Percentiles rank a stretch among this genome's conserved stretches.
These are phyloP conservation scores for Pseudevernia furfuracea DNA, from an alignment of 495 filamentous ascomycete genomes.

Conservation along the genomic window DNA sequence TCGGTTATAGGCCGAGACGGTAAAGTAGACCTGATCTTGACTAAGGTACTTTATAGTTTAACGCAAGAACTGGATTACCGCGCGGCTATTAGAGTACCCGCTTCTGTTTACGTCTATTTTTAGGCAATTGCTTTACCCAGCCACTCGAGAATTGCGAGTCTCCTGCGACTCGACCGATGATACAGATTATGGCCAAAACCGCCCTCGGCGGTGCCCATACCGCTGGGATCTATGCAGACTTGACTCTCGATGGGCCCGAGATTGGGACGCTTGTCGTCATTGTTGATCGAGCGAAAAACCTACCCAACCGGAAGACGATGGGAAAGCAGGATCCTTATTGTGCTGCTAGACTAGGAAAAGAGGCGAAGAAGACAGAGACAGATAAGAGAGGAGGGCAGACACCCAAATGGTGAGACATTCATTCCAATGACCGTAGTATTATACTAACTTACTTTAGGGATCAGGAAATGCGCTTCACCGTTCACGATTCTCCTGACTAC, in stretches of 20 bases:
- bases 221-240: constrained; percentile 91
- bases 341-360: constrained; percentile 87
- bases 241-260: constrained; percentile 86
- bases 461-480: constrained; percentile 89
- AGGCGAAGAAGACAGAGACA: constrained; percentile 94
- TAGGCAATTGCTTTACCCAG: neutral
- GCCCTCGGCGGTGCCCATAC: constrained; percentile 52
- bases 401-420: constrained; percentile 68
- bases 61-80: neutral
- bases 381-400: constrained; percentile 94
- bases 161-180: neutral
- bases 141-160: neutral
- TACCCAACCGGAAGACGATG: constrained; percentile 92
- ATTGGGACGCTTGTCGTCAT: constrained; percentile 91
- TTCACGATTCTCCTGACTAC: constrained; percentile 95
- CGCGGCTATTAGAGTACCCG: constrained; percentile 3
- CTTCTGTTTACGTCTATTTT: constrained; percentile 4
- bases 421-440: neutral
- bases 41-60: too few relatives aligned
- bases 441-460: constrained; percentile 55
- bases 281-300: constrained; percentile 88
- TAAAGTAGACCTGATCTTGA: too few relatives aligned
- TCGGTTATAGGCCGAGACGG: too few relatives aligned
- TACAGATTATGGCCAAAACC: constrained; percentile 32
- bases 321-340: constrained; percentile 98